phyloP scores from a whole-genome alignment of 2,329 filamentous ascomycete species.

The Mycosphaerella arachidis region DNA sequence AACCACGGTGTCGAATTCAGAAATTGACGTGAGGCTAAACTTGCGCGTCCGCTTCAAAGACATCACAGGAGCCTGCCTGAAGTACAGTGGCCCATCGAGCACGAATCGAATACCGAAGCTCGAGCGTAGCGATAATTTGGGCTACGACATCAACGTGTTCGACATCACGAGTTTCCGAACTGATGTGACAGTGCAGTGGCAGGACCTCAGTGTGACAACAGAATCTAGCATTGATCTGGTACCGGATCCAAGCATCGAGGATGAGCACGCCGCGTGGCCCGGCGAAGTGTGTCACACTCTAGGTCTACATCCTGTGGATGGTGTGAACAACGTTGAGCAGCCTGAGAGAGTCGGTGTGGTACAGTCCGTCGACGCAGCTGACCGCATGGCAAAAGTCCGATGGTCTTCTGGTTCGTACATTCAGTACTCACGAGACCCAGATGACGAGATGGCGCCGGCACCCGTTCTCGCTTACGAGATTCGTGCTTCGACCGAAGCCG shows the following conservation, averaged over 20 bases:
- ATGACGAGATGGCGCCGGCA: conserved; percentile 38
- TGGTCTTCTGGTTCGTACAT: conserved; percentile 55
- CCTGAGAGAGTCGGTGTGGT: conserved; percentile 53
- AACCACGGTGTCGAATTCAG: conserved; percentile 31
- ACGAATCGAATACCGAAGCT: conserved; percentile 44
- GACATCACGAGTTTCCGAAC: conserved; percentile 48
- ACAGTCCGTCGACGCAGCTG: conserved; percentile 52
- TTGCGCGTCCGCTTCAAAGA: conserved; percentile 53
- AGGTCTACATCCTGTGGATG: conserved; percentile 16
- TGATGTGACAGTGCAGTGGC: conserved; percentile 54
- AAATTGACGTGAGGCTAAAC: conserved; percentile 30
- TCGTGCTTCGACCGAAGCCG: conserved; percentile 6
- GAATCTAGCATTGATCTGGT: conserved; percentile 45
- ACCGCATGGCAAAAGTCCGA: conserved; percentile 52
- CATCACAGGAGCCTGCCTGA: conserved; percentile 45
- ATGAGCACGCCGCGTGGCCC: conserved; percentile 55
- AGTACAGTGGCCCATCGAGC: conserved; percentile 43
- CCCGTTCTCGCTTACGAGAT: conserved; percentile 21
- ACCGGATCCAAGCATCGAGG: conserved; percentile 49
- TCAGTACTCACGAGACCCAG: conserved; percentile 51
- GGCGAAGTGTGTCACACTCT: conserved; percentile 45
- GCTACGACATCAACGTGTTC: conserved; percentile 57
- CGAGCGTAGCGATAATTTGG: conserved; percentile 45
- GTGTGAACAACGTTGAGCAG: conserved; percentile 18
- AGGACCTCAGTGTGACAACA: conserved; percentile 50